Evolutionary conservation across 805 yeast genomes (phyloP).

Genomic region (Clavispora vitiphila): DNA sequence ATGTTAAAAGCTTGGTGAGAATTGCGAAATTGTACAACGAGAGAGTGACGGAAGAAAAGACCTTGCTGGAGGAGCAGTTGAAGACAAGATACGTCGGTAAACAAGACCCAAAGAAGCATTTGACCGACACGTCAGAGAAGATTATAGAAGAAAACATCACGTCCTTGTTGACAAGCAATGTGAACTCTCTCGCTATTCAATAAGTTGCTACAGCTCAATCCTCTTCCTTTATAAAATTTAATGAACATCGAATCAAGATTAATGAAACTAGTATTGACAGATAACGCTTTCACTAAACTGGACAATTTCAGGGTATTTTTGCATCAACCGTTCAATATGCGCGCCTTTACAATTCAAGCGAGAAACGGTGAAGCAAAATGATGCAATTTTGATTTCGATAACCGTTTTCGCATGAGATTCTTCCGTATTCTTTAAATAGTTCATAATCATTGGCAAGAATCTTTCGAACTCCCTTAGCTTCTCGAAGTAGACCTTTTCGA

Average conservation of each 20-base stretch:
- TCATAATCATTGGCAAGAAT: conserved; percentile 7
- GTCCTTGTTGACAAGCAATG: conserved; percentile 80
- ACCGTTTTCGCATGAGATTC: conserved; percentile 1
- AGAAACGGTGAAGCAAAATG: conserved; percentile 9
- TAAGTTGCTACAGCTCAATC: conserved; percentile 21
- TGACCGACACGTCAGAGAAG: conserved; percentile 80
- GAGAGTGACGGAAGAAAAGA: conserved; percentile 90
- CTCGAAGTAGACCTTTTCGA: conserved; percentile 7
- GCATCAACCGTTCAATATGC: conserved; percentile 1
- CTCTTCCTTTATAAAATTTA: background rate
- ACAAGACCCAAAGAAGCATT: conserved; percentile 97
- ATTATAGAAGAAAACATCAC: conserved; percentile 88
- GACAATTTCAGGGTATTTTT: conserved; percentile 5
- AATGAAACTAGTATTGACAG: conserved; percentile 2
- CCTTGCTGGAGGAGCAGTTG: conserved; percentile 78
- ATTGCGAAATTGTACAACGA: conserved; percentile 86
- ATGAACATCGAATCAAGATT: background rate
- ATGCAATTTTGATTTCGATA: conserved; percentile 10
- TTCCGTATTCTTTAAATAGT: conserved; percentile 3
- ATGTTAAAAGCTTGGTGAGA: conserved; percentile 75
- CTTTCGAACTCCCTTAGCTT: conserved; percentile 10
- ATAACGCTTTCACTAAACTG: conserved; percentile 7
- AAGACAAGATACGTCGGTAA: conserved; percentile 96
- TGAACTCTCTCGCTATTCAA: conserved; percentile 85
- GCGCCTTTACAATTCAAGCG: conserved; percentile 6